These are phyloP conservation scores for Fusarium heterosporum DNA, from an alignment of 2,329 filamentous ascomycete species.

Conservation along the genomic window DNA sequence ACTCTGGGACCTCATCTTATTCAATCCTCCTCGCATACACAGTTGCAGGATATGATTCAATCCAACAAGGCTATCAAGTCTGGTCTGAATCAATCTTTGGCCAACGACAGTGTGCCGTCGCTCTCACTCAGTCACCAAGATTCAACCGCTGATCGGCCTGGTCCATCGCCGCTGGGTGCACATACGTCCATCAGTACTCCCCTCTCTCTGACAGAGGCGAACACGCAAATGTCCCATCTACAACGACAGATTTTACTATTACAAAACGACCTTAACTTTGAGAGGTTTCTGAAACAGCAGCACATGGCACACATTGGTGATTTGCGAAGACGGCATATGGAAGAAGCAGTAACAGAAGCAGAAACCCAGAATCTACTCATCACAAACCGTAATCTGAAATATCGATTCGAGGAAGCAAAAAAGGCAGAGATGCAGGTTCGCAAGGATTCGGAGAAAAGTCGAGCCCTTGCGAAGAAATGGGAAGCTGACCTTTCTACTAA, in stretches of 20 bases:
- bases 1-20: constrained; percentile 65
- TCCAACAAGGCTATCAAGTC: constrained; percentile 70
- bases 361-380: constrained; percentile 86
- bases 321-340: constrained; percentile 78
- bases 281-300: constrained; percentile 85
- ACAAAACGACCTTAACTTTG: constrained; percentile 84
- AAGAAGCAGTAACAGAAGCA: constrained; percentile 81
- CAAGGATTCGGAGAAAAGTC: constrained; percentile 77
- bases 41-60: constrained; percentile 70
- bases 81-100: constrained; percentile 64
- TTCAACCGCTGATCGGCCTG: constrained; percentile 55
- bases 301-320: constrained; percentile 85
- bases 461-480: constrained; percentile 81
- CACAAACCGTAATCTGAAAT: constrained; percentile 78
- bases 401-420: constrained; percentile 78
- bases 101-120: constrained; percentile 69
- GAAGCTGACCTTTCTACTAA: constrained; percentile 77
- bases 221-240: constrained; percentile 65
- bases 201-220: constrained; percentile 49
- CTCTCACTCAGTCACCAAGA: constrained; percentile 65
- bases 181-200: constrained; percentile 47
- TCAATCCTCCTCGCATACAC: constrained; percentile 63
- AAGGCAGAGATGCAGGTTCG: constrained; percentile 76
- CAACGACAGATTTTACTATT: constrained; percentile 80
- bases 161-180: constrained; percentile 46